phyloP scores from a whole-genome alignment of 2,329 filamentous ascomycete species.

The Aspergillus intermedius region DNA sequence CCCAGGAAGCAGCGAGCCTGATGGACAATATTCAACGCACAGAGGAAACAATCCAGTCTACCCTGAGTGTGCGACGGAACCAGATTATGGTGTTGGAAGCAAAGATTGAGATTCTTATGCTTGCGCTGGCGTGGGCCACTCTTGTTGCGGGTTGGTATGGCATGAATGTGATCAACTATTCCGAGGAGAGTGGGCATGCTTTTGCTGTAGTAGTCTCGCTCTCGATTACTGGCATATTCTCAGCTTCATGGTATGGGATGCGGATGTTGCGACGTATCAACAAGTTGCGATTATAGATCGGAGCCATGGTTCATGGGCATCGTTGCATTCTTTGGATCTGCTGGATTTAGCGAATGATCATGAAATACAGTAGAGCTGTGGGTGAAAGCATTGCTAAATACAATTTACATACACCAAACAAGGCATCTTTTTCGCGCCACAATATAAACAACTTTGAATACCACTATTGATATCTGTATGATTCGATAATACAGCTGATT shows the following conservation, averaged over 20 bases:
- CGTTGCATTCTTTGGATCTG: neutral
- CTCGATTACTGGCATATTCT: conserved; percentile 15
- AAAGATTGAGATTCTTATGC: conserved; percentile 31
- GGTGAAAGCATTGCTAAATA: neutral
- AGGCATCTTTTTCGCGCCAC: neutral
- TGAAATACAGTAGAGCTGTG: neutral
- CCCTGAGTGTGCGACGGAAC: conserved; percentile 31
- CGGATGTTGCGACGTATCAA: conserved; percentile 18
- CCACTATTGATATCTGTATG: no score
- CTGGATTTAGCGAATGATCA: neutral
- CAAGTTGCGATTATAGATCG: conserved; percentile 11
- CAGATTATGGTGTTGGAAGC: conserved; percentile 36
- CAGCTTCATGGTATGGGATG: conserved; percentile 21
- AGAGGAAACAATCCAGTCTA: conserved; percentile 27
- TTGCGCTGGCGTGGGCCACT: conserved; percentile 30
- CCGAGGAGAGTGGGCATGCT: conserved; percentile 27
- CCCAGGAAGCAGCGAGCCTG: conserved; percentile 21
- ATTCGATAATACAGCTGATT: no score
- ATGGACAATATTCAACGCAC: conserved; percentile 25
- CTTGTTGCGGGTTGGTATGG: conserved; percentile 31
- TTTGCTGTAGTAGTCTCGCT: conserved; percentile 17
- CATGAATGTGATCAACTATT: conserved; percentile 34
- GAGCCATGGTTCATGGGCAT: neutral
- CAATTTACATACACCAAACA: neutral
- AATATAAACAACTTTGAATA: no score